Conservation (phyloP, 768 basidiomycete species). For the Vararia minispora region DNA sequence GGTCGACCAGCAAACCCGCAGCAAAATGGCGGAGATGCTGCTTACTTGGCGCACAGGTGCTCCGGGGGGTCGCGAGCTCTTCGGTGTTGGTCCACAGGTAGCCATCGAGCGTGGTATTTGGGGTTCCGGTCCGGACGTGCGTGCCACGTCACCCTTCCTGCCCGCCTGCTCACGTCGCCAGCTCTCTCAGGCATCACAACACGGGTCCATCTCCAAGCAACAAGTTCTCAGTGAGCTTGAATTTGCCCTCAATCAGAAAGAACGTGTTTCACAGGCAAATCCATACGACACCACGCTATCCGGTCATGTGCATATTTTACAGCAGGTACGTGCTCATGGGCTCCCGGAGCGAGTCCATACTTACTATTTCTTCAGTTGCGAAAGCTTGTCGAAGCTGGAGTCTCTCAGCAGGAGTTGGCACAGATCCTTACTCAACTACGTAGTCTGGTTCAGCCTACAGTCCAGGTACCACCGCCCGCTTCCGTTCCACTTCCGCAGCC, state of each 20-base stretch:
- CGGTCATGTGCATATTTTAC: conserved; percentile 67
- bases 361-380: conserved; percentile 37
- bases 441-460: conserved; percentile 35
- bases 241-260: conserved; percentile 71
- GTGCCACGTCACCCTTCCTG: conserved; percentile 13
- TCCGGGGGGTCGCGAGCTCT: conserved; percentile 71
- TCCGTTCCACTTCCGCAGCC: conserved; percentile 7
- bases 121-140: conserved; percentile 38
- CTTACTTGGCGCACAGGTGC: conserved; percentile 89
- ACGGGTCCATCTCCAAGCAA: conserved; percentile 49
- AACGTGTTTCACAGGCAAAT: conserved; percentile 58
- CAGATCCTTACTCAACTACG: conserved; percentile 69
- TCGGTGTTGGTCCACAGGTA: conserved; percentile 68
- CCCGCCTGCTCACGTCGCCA: too few relatives aligned
- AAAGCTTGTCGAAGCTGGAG: conserved; percentile 64
- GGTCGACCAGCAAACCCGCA: conserved; percentile 75
- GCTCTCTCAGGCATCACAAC: conserved; percentile 19
- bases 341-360: too few relatives aligned
- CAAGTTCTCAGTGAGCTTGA: conserved; percentile 81
- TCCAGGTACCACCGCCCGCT: conserved; percentile 7
- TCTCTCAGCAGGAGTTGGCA: conserved; percentile 67
- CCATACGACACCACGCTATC: conserved; percentile 60
- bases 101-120: conserved; percentile 81
- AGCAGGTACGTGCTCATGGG: conserved; percentile 59
- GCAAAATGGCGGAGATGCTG: conserved; percentile 98